Evolutionary conservation across 2,329 filamentous ascomycete species (phyloP).

Genomic region (Neophaeococcomyces aloes): DNA sequence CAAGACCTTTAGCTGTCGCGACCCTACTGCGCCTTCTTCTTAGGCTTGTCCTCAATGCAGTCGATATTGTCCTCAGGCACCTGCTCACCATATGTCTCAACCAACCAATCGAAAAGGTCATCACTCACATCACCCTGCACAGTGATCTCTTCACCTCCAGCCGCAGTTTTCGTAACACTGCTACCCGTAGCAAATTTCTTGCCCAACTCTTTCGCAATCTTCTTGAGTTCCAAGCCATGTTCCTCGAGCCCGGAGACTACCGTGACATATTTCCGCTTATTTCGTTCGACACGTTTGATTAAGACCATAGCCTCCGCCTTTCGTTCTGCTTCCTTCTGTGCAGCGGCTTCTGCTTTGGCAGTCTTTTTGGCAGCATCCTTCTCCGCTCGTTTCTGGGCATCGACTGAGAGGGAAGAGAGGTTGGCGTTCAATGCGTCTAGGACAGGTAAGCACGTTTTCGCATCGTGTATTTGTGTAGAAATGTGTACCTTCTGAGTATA

Average conservation of each 20-base stretch:
- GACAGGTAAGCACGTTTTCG: background rate
- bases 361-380: conserved; percentile 97
- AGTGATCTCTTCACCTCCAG: conserved; percentile 88
- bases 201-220: conserved; percentile 88
- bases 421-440: conserved; percentile 72
- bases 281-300: conserved; percentile 95
- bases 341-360: conserved; percentile 79
- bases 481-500: conserved; percentile 73
- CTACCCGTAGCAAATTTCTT: conserved; percentile 97
- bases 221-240: conserved; percentile 88
- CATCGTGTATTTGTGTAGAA: conserved; percentile 11
- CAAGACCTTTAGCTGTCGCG: too few species aligned
- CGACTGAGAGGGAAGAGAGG: conserved; percentile 74
- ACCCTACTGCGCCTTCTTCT: conserved; percentile 47
- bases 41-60: conserved; percentile 89
- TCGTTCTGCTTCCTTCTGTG: conserved; percentile 71
- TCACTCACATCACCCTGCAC: conserved; percentile 95
- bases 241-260: conserved; percentile 82
- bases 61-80: conserved; percentile 95
- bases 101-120: conserved; percentile 82
- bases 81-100: conserved; percentile 70
- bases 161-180: conserved; percentile 78
- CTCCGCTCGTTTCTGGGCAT: conserved; percentile 85
- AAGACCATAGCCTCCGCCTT: conserved; percentile 72
- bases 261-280: conserved; percentile 95